phyloP scores from a whole-genome alignment of 352 stramenopile species.

The Pythium dissotocum region DNA sequence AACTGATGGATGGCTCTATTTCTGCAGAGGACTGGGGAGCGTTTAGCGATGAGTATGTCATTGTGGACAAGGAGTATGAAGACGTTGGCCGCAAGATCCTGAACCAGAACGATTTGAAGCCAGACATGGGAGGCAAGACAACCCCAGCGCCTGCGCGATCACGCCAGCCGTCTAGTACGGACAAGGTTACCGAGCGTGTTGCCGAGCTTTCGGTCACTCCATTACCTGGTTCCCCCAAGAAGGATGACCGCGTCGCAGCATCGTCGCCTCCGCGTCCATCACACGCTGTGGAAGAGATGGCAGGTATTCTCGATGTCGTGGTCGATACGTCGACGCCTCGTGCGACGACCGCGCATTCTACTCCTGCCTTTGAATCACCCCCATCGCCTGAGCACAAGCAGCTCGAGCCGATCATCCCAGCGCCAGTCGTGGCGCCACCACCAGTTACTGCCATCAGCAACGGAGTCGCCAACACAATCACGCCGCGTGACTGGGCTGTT shows the following conservation, averaged over 20 bases:
- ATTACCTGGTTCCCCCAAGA: conserved; percentile 8
- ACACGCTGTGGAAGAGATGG: conserved; percentile 2
- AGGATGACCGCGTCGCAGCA: conserved; percentile 27
- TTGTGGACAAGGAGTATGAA: conserved; percentile 83
- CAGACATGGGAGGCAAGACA: conserved; percentile 15
- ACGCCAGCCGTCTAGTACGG: conserved; percentile 7
- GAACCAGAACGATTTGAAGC: conserved; percentile 35
- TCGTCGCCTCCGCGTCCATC: conserved; percentile 10
- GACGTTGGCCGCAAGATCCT: conserved; percentile 72
- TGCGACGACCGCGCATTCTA: neutral
- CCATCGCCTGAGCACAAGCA: neutral
- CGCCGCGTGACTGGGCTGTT: conserved; percentile 47
- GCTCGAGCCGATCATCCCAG: neutral
- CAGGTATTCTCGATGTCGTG: conserved; percentile 29
- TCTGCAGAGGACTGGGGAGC: conserved; percentile 60
- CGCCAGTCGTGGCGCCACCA: neutral
- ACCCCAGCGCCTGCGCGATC: conserved; percentile 7
- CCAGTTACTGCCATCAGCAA: neutral
- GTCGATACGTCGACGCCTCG: conserved; percentile 33
- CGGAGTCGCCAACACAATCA: conserved; percentile 12
- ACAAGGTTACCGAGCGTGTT: conserved; percentile 15
- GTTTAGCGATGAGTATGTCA: conserved; percentile 81
- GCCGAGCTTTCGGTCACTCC: conserved; percentile 24
- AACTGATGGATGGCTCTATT: too few relatives aligned
- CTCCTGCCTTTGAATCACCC: conserved; percentile 18